A percentile compares a stretch with the other conserved stretches of the same genome.
Conservation (phyloP, 495 filamentous ascomycete species). For the Achaetomiella virescens region DNA sequence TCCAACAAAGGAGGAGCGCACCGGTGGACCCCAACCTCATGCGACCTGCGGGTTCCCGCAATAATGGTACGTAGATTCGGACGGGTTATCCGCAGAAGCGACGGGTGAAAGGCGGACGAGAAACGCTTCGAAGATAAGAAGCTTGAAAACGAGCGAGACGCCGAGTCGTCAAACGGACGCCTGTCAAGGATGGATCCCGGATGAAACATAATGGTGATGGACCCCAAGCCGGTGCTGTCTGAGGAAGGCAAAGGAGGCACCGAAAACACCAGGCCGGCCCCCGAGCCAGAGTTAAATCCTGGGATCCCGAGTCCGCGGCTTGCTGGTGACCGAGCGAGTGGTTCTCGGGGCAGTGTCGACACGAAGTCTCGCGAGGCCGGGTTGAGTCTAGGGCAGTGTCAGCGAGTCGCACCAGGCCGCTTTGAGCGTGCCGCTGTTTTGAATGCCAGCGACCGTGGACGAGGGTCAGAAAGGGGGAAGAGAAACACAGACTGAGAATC, state of each 20-base stretch:
- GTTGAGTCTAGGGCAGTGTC: background rate
- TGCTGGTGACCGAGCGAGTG: background rate
- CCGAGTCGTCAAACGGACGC: constrained; percentile 2
- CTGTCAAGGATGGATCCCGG: constrained; percentile 3
- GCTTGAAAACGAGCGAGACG: background rate
- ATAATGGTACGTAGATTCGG: constrained; percentile 7
- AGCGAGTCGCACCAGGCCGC: background rate
- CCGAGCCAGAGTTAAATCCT: background rate
- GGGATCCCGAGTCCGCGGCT: background rate
- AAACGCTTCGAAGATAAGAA: background rate
- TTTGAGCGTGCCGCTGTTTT: background rate
- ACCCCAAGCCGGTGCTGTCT: constrained; percentile 1
- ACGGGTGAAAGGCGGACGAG: background rate
- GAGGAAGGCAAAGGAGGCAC: background rate
- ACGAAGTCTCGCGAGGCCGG: background rate
- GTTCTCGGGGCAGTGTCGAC: background rate
- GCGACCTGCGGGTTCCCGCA: constrained; percentile 14
- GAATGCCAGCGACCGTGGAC: background rate
- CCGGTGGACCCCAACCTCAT: constrained; percentile 6
- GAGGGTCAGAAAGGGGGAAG: background rate
- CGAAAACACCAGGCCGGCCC: background rate
- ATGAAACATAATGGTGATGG: constrained; percentile 14
- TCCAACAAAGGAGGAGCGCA: constrained; percentile 15
- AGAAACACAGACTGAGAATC: background rate
- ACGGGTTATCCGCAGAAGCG: background rate